A percentile compares a stretch with the other conserved stretches of the same genome.
Conservation (phyloP, 148 eudicot genomes). For the Rhododendron ferrugineum region DNA sequence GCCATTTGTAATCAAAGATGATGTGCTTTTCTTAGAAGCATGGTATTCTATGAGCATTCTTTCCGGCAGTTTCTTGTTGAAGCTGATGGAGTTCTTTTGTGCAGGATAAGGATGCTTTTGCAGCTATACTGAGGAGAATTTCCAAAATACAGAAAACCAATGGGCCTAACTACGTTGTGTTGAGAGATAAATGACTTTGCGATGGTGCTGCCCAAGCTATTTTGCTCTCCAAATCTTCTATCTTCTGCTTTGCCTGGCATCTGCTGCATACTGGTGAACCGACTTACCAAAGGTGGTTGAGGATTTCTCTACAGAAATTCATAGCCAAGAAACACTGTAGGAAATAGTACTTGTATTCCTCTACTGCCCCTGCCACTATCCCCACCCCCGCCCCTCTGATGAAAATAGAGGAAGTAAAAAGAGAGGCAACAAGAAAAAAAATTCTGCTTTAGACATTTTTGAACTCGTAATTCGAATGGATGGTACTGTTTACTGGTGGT, state of each 20-base stretch:
- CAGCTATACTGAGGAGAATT: conserved; percentile 71
- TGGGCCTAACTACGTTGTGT: conserved; percentile 57
- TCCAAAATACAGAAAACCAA: conserved; percentile 79
- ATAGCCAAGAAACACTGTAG: not conserved
- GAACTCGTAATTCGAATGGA: not conserved
- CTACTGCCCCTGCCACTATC: too few relatives aligned
- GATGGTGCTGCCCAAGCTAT: not conserved
- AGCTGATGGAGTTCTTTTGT: not conserved
- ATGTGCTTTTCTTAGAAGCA: not conserved
- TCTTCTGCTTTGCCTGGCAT: not conserved
- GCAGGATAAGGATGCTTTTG: conserved; percentile 95
- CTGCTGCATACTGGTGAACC: not conserved
- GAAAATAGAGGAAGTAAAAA: not conserved
- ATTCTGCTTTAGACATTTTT: not conserved
- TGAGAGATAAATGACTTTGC: conserved; percentile 41
- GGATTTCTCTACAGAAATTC: not conserved
- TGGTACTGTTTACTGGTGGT: not conserved
- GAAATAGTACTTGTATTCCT: not conserved
- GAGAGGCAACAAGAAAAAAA: not conserved
- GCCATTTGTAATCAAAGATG: not conserved
- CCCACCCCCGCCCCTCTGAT: not conserved
- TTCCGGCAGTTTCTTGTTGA: not conserved
- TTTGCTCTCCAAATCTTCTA: conserved; percentile 4
- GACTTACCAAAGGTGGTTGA: not conserved
- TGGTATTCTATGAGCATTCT: not conserved